phyloP scores from a whole-genome alignment of 1,284 basidiomycete genomes.

The Veloboletus limbatus region DNA sequence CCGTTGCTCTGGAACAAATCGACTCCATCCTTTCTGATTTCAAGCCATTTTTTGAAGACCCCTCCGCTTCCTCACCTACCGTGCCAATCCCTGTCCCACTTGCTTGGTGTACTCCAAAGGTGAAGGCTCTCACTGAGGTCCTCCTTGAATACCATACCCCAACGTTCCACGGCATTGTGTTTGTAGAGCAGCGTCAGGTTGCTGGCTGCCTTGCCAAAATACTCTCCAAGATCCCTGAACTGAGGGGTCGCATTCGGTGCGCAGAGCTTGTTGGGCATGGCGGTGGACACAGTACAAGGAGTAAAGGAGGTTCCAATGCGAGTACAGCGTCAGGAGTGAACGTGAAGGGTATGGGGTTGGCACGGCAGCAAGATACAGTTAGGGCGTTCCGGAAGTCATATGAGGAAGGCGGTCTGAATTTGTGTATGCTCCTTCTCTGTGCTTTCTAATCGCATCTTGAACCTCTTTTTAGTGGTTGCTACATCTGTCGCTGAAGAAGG shows the following conservation, averaged over 20 bases:
- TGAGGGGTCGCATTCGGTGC: constrained; percentile 56
- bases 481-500: constrained; percentile 88
- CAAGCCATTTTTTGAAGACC: constrained; percentile 47
- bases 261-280: constrained; percentile 73
- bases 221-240: constrained; percentile 54
- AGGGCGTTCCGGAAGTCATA: constrained; percentile 63
- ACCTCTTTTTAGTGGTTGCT: constrained; percentile 57
- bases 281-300: constrained; percentile 29
- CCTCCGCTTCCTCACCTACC: constrained; percentile 20
- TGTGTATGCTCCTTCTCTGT: constrained; percentile 48
- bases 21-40: constrained; percentile 52
- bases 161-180: constrained; percentile 76
- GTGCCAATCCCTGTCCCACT: constrained; percentile 44
- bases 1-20: constrained; percentile 44
- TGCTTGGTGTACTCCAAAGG: constrained; percentile 71
- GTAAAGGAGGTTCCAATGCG: constrained; percentile 19
- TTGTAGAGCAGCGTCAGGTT: constrained; percentile 78
- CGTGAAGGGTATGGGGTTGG: constrained; percentile 49
- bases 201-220: constrained; percentile 68
- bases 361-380: constrained; percentile 57
- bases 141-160: constrained; percentile 53
- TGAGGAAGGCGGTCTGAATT: constrained; percentile 60
- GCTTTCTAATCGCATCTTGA: constrained; percentile 1
- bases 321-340: constrained; percentile 18
- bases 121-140: constrained; percentile 57